Conservation (phyloP, 352 stramenopile species). For the Pythium biforme region DNA sequence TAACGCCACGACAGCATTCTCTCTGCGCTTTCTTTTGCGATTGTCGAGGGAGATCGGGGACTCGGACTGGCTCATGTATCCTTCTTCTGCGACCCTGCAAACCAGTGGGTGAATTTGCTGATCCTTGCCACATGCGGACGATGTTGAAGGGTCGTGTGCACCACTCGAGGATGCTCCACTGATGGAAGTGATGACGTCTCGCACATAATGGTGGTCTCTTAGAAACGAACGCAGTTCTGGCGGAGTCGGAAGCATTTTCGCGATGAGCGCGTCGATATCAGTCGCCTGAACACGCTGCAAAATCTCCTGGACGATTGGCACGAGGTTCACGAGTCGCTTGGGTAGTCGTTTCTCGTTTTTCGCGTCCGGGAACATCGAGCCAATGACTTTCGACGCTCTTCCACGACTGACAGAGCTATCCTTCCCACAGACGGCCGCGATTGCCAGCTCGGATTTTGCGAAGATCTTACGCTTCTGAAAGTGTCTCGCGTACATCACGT, state of each 20-base stretch:
- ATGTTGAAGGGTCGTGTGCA: too few relatives aligned
- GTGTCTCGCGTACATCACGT: constrained; percentile 58
- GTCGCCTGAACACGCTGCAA: constrained; percentile 38
- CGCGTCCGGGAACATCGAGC: constrained; percentile 40
- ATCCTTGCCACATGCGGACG: not conserved
- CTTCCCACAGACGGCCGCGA: not conserved
- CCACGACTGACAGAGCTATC: constrained; percentile 30
- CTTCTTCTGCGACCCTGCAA: constrained; percentile 30
- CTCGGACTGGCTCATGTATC: constrained; percentile 53
- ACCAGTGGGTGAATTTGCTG: not conserved
- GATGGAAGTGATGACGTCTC: not conserved
- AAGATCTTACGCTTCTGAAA: constrained; percentile 41
- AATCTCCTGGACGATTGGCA: constrained; percentile 56
- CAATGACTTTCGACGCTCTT: constrained; percentile 40
- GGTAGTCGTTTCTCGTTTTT: constrained; percentile 41
- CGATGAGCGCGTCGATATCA: constrained; percentile 34
- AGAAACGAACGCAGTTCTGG: constrained; percentile 47
- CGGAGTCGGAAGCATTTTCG: constrained; percentile 35
- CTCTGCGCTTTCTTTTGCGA: constrained; percentile 47
- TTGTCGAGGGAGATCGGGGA: constrained; percentile 16
- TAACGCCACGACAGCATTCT: constrained; percentile 47
- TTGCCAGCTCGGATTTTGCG: constrained; percentile 31
- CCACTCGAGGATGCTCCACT: not conserved
- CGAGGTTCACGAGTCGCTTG: constrained; percentile 56
- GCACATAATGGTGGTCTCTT: constrained; percentile 32